These are phyloP conservation scores for Coemansia sp. DNA, from an alignment of 192 early-diverging fungal species.

Conservation along the genomic window DNA sequence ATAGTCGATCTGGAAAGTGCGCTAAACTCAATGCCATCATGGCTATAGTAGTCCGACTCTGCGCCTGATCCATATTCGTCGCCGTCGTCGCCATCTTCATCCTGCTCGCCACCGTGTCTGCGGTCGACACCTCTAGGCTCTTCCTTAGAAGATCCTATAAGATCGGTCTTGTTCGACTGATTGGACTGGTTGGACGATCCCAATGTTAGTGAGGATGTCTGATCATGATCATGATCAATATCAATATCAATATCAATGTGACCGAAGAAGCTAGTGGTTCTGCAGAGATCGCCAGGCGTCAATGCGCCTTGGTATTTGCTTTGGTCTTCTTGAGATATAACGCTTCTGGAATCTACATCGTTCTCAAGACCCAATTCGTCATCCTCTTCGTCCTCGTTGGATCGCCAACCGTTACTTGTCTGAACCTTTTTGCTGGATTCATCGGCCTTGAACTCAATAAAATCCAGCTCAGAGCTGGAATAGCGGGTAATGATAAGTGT, in stretches of 20 bases:
- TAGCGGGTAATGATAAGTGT: neutral
- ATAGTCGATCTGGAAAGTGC: neutral
- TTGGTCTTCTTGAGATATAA: slow-evolving; percentile 3
- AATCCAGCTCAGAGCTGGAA: slow-evolving; percentile 5
- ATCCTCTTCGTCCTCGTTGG: no score
- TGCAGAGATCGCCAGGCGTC: neutral
- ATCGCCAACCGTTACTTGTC: no score
- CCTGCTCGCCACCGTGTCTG: neutral
- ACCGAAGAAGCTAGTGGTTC: neutral
- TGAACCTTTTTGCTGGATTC: neutral
- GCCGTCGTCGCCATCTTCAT: neutral
- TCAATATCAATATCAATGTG: neutral
- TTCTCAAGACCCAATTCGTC: slow-evolving; percentile 1
- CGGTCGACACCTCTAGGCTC: neutral
- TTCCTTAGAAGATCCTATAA: neutral
- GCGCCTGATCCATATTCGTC: neutral
- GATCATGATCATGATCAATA: no score
- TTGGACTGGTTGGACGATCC: no score
- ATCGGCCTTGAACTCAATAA: slow-evolving; percentile 4
- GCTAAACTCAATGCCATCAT: neutral
- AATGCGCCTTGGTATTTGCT: neutral
- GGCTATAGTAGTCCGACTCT: neutral
- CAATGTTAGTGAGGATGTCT: no score
- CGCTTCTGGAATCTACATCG: slow-evolving; percentile 1
- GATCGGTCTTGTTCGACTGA: no score